A percentile compares a stretch with the other conserved stretches of the same genome.
phyloP scores from a whole-genome alignment of 129 eudicot species.

The Pseudognaphalium luteoalbum region DNA sequence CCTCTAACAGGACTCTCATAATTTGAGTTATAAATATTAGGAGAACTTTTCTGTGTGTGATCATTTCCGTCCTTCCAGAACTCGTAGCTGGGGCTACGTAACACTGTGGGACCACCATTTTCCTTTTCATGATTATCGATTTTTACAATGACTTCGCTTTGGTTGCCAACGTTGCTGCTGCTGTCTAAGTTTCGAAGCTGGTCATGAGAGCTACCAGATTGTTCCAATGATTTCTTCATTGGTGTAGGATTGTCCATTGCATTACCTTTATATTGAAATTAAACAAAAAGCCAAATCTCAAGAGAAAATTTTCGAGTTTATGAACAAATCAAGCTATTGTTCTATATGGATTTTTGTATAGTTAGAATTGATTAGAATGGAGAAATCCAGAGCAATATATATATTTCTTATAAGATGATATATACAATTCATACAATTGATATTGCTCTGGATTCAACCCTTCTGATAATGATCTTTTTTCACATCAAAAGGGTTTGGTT shows the following conservation, averaged over 20 bases:
- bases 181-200: not conserved
- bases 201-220: conserved; percentile 15
- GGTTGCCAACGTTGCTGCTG: not conserved
- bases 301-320: not conserved
- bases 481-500: conserved; percentile 22
- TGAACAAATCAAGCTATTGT: conserved; percentile 1
- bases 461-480: conserved; percentile 32
- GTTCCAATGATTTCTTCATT: conserved; percentile 2
- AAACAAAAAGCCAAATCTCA: not conserved
- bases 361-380: conserved; percentile 26
- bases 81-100: conserved; percentile 3
- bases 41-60: not conserved
- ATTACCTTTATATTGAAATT: not conserved
- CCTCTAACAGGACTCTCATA: conserved; percentile 33
- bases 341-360: not conserved
- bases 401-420: conserved; percentile 12
- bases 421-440: conserved; percentile 22
- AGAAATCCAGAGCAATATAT: conserved; percentile 43
- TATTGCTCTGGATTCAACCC: conserved; percentile 44
- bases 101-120: not conserved
- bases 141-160: conserved; percentile 33
- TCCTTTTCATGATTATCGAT: conserved; percentile 22
- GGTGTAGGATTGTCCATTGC: conserved; percentile 27
- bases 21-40: conserved; percentile 11
- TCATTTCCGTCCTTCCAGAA: conserved; percentile 11